Evolutionary conservation across 306 rosid species (phyloP).

Genomic region (Phaseolus lunatus): DNA sequence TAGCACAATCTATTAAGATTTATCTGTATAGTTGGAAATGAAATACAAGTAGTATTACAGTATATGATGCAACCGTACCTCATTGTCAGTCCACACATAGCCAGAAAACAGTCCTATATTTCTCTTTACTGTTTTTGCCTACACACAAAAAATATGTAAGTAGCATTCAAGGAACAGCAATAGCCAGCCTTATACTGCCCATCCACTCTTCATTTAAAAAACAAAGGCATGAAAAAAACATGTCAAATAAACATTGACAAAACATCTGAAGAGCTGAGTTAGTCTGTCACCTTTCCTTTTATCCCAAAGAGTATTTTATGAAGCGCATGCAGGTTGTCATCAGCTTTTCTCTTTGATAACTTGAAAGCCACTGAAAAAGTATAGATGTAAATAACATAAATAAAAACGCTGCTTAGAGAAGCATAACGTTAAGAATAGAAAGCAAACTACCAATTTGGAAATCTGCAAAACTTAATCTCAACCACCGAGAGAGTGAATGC

Average conservation of each 20-base stretch:
- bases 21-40: background rate
- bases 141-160: conserved; percentile 40
- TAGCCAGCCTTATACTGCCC: background rate
- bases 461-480: background rate
- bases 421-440: background rate
- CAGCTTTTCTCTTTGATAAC: conserved; percentile 83
- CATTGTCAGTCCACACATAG: conserved; percentile 85
- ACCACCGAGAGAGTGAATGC: background rate
- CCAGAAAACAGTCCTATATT: conserved; percentile 88
- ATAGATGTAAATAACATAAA: conserved; percentile 38
- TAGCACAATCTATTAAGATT: background rate
- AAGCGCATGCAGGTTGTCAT: conserved; percentile 76
- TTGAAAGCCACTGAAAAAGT: conserved; percentile 79
- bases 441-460: conserved; percentile 12
- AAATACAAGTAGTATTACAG: background rate
- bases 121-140: conserved; percentile 70
- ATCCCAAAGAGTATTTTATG: conserved; percentile 78
- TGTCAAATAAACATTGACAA: background rate
- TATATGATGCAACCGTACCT: conserved; percentile 53
- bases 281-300: conserved; percentile 69
- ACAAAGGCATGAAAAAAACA: background rate
- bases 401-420: conserved; percentile 35
- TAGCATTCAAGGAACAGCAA: conserved; percentile 29
- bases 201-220: background rate
- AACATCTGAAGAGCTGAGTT: conserved; percentile 8